phyloP scores from a whole-genome alignment of 345 rosid genomes.

The Geranium rotundifolium region DNA sequence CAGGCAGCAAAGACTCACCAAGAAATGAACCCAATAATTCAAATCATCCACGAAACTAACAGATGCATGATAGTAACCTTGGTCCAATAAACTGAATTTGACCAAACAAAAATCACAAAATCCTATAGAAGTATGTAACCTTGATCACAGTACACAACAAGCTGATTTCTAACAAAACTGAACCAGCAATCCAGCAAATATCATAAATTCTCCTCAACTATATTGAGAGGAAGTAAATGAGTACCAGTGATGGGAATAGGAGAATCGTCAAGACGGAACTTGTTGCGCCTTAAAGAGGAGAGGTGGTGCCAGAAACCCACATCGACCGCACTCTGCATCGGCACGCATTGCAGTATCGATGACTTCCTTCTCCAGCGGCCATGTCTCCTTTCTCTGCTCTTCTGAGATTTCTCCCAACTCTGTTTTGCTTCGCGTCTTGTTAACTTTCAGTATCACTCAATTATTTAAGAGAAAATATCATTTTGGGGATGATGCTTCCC shows the following conservation, averaged over 20 bases:
- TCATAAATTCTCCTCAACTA: not conserved
- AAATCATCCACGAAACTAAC: too few species aligned
- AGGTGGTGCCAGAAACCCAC: constrained; percentile 93
- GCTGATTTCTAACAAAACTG: not conserved
- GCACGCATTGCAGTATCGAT: constrained; percentile 61
- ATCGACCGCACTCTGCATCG: constrained; percentile 66
- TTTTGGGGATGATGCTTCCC: too few species aligned
- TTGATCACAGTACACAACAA: too few species aligned
- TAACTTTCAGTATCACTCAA: too few species aligned
- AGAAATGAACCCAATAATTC: constrained; percentile 4
- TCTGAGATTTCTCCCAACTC: not conserved
- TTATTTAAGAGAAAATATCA: too few species aligned
- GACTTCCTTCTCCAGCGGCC: constrained; percentile 15
- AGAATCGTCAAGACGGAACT: constrained; percentile 82
- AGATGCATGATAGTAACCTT: too few species aligned
- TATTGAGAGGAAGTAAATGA: not conserved
- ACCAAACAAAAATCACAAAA: too few species aligned
- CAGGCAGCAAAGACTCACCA: constrained; percentile 53
- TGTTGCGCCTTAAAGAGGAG: constrained; percentile 77
- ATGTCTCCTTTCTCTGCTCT: not conserved
- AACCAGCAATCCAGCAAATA: not conserved
- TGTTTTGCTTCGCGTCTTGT: too few species aligned
- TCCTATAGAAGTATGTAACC: too few species aligned
- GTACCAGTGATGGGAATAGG: constrained; percentile 70
- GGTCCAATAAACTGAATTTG: too few species aligned